These are phyloP conservation scores for Monilinia laxa DNA, from an alignment of 2,329 filamentous ascomycete species.

Conservation along the genomic window DNA sequence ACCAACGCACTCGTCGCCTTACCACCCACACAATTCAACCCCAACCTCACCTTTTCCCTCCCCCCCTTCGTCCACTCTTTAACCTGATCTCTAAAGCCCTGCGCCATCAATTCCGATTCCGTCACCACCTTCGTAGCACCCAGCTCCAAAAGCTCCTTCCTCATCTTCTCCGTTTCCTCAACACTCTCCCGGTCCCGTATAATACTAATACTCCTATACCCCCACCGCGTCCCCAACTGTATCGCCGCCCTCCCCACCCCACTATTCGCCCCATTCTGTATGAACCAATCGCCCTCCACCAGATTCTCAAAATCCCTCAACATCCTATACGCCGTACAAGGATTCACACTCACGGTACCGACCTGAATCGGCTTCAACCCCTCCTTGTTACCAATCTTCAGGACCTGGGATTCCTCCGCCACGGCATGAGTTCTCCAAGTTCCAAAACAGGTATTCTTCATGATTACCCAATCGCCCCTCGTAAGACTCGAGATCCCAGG, in stretches of 20 bases:
- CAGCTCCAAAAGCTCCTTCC: conserved; percentile 57
- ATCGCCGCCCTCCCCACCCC: conserved; percentile 90
- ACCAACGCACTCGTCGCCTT: conserved; percentile 78
- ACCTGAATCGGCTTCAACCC: conserved; percentile 75
- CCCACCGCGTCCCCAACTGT: conserved; percentile 83
- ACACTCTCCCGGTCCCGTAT: conserved; percentile 68
- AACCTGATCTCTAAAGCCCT: conserved; percentile 49
- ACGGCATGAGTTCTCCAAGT: conserved; percentile 94
- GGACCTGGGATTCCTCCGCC: conserved; percentile 57
- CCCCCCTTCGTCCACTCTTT: conserved; percentile 67
- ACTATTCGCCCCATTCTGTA: conserved; percentile 95
- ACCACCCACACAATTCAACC: conserved; percentile 91
- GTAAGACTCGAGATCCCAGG: conserved; percentile 49
- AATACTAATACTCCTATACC: conserved; percentile 86
- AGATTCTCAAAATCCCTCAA: conserved; percentile 72
- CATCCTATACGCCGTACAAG: conserved; percentile 92
- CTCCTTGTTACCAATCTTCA: conserved; percentile 68
- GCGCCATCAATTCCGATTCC: conserved; percentile 49
- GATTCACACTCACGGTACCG: conserved; percentile 88
- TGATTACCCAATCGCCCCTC: conserved; percentile 92
- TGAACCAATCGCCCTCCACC: conserved; percentile 82
- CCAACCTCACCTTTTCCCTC: conserved; percentile 71
- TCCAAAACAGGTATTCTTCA: conserved; percentile 77
- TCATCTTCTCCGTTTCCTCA: conserved; percentile 64
- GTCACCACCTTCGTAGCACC: conserved; percentile 55